Conservation (phyloP, 208 protist species). For the Acanthamoeba castellanii region DNA sequence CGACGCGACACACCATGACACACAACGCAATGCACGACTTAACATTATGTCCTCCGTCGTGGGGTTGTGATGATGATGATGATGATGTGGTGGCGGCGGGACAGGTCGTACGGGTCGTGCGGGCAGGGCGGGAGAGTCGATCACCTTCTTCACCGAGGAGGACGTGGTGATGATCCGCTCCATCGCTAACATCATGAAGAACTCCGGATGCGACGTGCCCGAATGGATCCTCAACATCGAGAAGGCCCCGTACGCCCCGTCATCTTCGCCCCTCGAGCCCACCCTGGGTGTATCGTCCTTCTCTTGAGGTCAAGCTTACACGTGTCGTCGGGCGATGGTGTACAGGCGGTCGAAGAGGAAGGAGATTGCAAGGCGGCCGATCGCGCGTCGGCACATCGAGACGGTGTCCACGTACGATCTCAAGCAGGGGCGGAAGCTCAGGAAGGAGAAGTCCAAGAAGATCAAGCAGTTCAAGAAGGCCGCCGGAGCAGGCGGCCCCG, state of each 20-base stretch:
- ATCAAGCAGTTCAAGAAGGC: not conserved
- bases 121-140: constrained; percentile 93
- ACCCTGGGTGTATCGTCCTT: not conserved
- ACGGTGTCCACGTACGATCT: constrained; percentile 43
- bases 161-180: constrained; percentile 86
- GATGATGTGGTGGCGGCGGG: not conserved
- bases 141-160: constrained; percentile 98
- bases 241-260: constrained; percentile 27
- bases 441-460: constrained; percentile 53
- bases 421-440: not conserved
- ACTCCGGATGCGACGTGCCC: constrained; percentile 94
- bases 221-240: constrained; percentile 96
- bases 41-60: no score
- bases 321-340: not conserved
- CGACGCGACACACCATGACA: no score
- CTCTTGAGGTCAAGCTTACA: not conserved
- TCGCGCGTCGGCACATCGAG: constrained; percentile 14
- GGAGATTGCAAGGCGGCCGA: constrained; percentile 20
- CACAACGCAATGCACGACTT: no score
- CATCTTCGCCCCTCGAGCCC: not conserved
- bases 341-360: constrained; percentile 1
- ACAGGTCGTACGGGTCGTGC: constrained; percentile 90
- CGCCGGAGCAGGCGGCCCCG: no score
- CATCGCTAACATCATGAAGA: constrained; percentile 91
- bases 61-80: no score